Evolutionary conservation across 352 stramenopile species (phyloP).

Genomic region (Phytophthora kernoviae): DNA sequence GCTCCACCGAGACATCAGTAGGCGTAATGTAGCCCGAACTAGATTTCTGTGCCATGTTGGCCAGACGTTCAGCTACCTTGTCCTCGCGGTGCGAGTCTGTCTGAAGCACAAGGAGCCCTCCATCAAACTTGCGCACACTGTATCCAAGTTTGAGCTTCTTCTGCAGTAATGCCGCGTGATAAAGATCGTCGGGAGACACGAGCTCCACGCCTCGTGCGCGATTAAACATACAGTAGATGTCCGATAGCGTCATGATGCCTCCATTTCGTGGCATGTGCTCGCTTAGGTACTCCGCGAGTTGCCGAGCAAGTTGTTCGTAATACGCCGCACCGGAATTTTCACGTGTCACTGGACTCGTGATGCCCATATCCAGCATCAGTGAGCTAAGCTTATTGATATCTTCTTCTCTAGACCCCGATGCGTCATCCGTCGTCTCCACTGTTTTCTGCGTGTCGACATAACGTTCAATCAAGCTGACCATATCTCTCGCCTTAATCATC

Average conservation of each 20-base stretch:
- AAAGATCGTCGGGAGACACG: conserved; percentile 97
- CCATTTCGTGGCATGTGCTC: conserved; percentile 87
- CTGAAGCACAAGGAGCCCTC: conserved; percentile 94
- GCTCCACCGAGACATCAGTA: conserved; percentile 89
- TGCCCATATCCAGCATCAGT: conserved; percentile 93
- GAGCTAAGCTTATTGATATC: conserved; percentile 83
- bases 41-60: conserved; percentile 78
- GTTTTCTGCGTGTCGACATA: conserved; percentile 87
- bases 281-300: conserved; percentile 89
- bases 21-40: conserved; percentile 86
- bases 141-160: conserved; percentile 90
- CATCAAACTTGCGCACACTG: conserved; percentile 93
- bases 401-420: conserved; percentile 38
- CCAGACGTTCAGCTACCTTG: conserved; percentile 69
- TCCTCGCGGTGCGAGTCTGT: conserved; percentile 88
- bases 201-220: conserved; percentile 96
- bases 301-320: conserved; percentile 90
- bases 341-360: conserved; percentile 92
- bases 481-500: conserved; percentile 91
- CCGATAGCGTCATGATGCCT: conserved; percentile 98
- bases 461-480: conserved; percentile 91
- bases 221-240: conserved; percentile 99
- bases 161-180: conserved; percentile 89
- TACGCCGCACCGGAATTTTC: conserved; percentile 89
- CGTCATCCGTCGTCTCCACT: conserved; percentile 29